phyloP scores from a whole-genome alignment of 306 rosid genomes.

The Arachis stenosperma region DNA sequence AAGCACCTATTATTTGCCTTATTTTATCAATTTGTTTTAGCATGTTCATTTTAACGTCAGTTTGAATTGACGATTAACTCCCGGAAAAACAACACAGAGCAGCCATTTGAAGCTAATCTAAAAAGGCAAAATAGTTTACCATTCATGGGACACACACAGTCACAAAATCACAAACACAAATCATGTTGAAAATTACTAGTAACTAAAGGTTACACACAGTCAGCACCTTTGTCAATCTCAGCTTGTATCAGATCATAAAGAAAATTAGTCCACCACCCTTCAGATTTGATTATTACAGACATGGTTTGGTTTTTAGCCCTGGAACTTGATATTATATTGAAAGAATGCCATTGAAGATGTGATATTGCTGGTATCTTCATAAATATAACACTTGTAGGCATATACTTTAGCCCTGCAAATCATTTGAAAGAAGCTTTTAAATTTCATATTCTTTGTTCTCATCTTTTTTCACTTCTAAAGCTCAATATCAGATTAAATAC shows the following conservation, averaged over 20 bases:
- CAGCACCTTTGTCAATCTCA: conserved; percentile 50
- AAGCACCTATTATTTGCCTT: no score
- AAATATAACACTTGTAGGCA: conserved; percentile 81
- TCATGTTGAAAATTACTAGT: no score
- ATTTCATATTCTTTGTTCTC: background rate
- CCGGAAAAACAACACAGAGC: no score
- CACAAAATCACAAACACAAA: no score
- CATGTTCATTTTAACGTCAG: no score
- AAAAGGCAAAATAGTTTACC: no score
- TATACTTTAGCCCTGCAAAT: conserved; percentile 70
- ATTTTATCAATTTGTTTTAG: no score
- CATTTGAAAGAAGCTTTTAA: conserved; percentile 22
- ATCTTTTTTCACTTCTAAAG: conserved; percentile 4
- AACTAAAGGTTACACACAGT: background rate
- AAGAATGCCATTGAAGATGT: conserved; percentile 87
- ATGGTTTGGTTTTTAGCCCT: conserved; percentile 52
- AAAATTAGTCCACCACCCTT: conserved; percentile 83
- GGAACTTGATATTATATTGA: conserved; percentile 85
- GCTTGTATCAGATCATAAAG: conserved; percentile 62
- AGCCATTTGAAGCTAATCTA: no score
- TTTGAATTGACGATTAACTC: no score
- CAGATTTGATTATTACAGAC: conserved; percentile 72
- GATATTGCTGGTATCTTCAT: conserved; percentile 84
- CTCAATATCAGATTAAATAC: conserved; percentile 48
- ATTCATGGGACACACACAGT: no score